Conservation (phyloP, 2,329 filamentous ascomycete species). For the Aaosphaeria arxii region DNA sequence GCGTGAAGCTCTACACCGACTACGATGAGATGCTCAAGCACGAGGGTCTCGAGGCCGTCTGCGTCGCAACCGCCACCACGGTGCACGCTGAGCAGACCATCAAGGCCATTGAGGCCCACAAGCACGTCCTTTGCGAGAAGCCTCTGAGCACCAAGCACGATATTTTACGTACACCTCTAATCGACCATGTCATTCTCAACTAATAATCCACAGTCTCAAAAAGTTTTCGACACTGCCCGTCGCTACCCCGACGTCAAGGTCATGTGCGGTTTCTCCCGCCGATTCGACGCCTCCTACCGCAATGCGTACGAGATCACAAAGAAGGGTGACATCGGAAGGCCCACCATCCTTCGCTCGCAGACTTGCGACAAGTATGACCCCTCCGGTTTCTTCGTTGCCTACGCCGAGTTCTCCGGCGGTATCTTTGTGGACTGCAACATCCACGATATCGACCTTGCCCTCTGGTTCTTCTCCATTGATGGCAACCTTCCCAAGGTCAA, state of each 20-base stretch:
- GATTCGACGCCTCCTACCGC: constrained; percentile 65
- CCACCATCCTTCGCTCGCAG: constrained; percentile 61
- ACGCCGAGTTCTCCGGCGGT: constrained; percentile 63
- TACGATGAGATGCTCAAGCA: constrained; percentile 59
- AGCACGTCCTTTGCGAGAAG: constrained; percentile 61
- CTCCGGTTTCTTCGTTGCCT: constrained; percentile 65
- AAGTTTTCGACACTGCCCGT: constrained; percentile 57
- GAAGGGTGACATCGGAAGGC: constrained; percentile 56
- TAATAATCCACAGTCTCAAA: constrained; percentile 49
- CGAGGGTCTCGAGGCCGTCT: constrained; percentile 53
- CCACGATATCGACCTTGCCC: constrained; percentile 65
- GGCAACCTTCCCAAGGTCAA: constrained; percentile 46
- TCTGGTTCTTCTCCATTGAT: constrained; percentile 57
- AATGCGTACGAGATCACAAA: constrained; percentile 55
- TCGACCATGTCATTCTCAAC: background rate
- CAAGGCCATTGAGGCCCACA: constrained; percentile 52
- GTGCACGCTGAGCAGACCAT: constrained; percentile 58
- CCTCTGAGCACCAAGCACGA: constrained; percentile 58
- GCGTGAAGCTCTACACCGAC: constrained; percentile 52
- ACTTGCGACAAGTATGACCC: constrained; percentile 67
- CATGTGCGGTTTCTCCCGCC: constrained; percentile 64
- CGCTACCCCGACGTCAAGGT: constrained; percentile 61
- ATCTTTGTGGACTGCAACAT: constrained; percentile 71
- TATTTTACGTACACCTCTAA: constrained; percentile 44
- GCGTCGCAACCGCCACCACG: constrained; percentile 54